Conservation (phyloP, 495 filamentous ascomycete species). For the Annulohypoxylon bovei region DNA sequence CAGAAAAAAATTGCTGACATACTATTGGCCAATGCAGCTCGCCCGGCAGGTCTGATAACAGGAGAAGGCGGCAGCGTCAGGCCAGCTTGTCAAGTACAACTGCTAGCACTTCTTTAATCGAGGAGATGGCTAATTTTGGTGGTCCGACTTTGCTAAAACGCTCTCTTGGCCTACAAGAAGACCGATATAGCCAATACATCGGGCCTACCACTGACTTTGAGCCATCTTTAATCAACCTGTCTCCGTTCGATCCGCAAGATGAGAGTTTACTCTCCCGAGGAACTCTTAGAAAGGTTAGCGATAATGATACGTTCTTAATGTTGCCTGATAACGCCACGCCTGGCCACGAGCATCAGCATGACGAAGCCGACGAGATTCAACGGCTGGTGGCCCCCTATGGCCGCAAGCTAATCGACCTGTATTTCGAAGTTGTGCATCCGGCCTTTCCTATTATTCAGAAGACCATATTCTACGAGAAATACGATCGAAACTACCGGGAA, state of each 20-base stretch:
- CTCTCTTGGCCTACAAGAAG: conserved; percentile 71
- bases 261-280: conserved; percentile 74
- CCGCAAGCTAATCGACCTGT: conserved; percentile 81
- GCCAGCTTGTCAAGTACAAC: conserved; percentile 64
- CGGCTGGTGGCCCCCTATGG: conserved; percentile 84
- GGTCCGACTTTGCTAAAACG: conserved; percentile 68
- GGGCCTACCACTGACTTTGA: conserved; percentile 79
- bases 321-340: conserved; percentile 71
- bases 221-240: conserved; percentile 75
- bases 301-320: conserved; percentile 85
- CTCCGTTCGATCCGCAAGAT: conserved; percentile 74
- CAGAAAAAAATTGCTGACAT: conserved; percentile 49
- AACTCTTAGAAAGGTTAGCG: conserved; percentile 80
- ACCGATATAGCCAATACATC: conserved; percentile 71
- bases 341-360: conserved; percentile 66
- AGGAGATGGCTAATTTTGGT: conserved; percentile 70
- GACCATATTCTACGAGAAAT: conserved; percentile 85
- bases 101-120: conserved; percentile 63
- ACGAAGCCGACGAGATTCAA: conserved; percentile 83
- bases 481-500: conserved; percentile 75
- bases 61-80: conserved; percentile 60
- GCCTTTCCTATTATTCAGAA: conserved; percentile 92
- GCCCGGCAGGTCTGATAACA: conserved; percentile 63
- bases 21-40: conserved; percentile 60
- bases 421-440: conserved; percentile 88